Conservation (phyloP, 805 yeast genomes). For the Kluyveromyces nonfermentans region DNA sequence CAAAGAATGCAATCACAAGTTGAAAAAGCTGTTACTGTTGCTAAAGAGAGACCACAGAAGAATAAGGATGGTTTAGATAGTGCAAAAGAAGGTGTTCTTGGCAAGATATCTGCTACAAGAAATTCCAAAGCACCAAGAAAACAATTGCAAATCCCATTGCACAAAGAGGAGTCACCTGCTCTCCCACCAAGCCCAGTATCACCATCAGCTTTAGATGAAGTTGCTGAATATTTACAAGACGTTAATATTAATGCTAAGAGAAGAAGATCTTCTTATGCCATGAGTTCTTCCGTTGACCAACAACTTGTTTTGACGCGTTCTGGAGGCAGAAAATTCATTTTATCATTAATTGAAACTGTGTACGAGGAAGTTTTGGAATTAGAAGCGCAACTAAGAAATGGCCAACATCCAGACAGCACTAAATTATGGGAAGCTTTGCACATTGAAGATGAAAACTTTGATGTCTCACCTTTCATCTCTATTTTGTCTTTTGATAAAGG, state of each 20-base stretch:
- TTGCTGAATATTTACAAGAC: slow-evolving; percentile 23
- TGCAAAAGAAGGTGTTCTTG: slow-evolving; percentile 76
- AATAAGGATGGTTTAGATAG: slow-evolving; percentile 33
- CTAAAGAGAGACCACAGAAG: slow-evolving; percentile 74
- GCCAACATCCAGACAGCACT: slow-evolving; percentile 35
- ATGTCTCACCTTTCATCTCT: slow-evolving; percentile 73
- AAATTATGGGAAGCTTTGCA: slow-evolving; percentile 72
- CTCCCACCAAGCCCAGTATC: slow-evolving; percentile 10
- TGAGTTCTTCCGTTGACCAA: slow-evolving; percentile 25
- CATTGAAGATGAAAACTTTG: slow-evolving; percentile 48
- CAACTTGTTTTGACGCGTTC: slow-evolving; percentile 28
- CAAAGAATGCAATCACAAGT: slow-evolving; percentile 98
- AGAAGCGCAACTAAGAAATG: slow-evolving; percentile 65
- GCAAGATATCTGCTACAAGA: slow-evolving; percentile 73
- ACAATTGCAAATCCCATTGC: slow-evolving; percentile 52
- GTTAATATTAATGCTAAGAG: slow-evolving; percentile 23
- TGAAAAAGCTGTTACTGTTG: slow-evolving; percentile 90
- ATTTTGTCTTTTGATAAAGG: slow-evolving; percentile 80
- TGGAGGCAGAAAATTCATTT: slow-evolving; percentile 42
- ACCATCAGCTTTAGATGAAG: slow-evolving; percentile 20
- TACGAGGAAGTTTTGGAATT: slow-evolving; percentile 68
- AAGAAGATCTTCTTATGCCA: slow-evolving; percentile 31
- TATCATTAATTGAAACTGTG: slow-evolving; percentile 67
- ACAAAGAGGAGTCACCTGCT: slow-evolving; percentile 23
- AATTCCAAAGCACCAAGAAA: slow-evolving; percentile 83